Evolutionary conservation across 2,329 filamentous ascomycete species (phyloP).

Genomic region (Talaromyces sp.): DNA sequence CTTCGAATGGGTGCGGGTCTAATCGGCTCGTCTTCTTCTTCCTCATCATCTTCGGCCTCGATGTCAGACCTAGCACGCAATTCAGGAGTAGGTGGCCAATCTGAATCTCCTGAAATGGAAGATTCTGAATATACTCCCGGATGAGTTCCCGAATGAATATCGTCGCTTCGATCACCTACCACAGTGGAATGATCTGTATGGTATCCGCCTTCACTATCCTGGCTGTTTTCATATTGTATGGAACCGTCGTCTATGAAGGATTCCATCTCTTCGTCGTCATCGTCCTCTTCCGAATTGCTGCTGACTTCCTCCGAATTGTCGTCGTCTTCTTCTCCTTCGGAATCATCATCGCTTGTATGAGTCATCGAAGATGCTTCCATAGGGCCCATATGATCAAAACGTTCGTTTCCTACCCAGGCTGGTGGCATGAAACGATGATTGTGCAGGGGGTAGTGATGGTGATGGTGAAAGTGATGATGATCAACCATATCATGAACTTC

Average conservation of each 20-base stretch:
- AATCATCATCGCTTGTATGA: conserved; percentile 2
- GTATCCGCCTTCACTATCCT: conserved; percentile 1
- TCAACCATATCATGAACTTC: conserved; percentile 7
- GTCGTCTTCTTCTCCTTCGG: neutral
- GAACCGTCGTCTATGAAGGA: conserved; percentile 34
- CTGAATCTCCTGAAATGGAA: neutral
- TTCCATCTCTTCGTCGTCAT: conserved; percentile 29
- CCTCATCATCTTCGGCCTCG: conserved; percentile 17
- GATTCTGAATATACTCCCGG: neutral
- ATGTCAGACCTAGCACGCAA: conserved; percentile 19
- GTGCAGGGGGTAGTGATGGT: conserved; percentile 9
- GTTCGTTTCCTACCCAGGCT: neutral
- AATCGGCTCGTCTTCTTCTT: conserved; percentile 22
- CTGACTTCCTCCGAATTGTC: conserved; percentile 18
- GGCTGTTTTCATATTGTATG: conserved; percentile 3
- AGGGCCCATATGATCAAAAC: neutral
- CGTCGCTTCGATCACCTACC: conserved; percentile 1
- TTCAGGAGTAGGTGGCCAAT: neutral
- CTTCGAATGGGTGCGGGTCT: conserved; percentile 10
- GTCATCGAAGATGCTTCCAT: conserved; percentile 8
- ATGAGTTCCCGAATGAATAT: neutral
- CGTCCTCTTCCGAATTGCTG: conserved; percentile 16
- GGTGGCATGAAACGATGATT: conserved; percentile 6
- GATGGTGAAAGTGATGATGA: conserved; percentile 8
- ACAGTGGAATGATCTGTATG: conserved; percentile 4